Evolutionary conservation across 352 stramenopile genomes (phyloP), one percentile per base, ranked within the genome.

Genomic region (Globisporangium irregulare): DNA sequence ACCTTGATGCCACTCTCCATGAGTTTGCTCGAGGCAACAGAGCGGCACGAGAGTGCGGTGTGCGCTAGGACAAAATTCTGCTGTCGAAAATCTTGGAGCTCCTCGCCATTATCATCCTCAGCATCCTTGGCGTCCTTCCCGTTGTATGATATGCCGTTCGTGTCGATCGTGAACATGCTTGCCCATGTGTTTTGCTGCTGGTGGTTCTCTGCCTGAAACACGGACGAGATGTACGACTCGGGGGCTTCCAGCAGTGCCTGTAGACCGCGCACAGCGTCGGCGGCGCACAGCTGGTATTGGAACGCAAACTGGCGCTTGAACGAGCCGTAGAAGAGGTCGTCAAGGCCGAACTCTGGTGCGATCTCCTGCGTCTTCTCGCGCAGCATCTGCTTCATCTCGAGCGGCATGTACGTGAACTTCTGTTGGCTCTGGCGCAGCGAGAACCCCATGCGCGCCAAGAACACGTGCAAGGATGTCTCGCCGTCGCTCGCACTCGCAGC

Each of bases 391-490:
- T 97, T 97, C 75, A 98, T 88, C 60, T 91, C 80, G 0, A 94
- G 76, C 14, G 90, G 95, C 92, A 99, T 98, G 84, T 99, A 99
- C 15, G 88, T 89, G 79, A 92, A 95, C 65, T 97, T 98, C 69
- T 99, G 97, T 67, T 97, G 85, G 72, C 94, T 99, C 73, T 98
- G 86, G 32, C 97, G 89, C 22, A 99, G 74, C 1, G 93, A 98
- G 68, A 98, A 97, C 10, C 97, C 97, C 97, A 99, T 99, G 64
- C 98, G 98, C 4, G 97, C 97, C 27, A 99, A 79, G 67, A 99
- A 92, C 56, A 99, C 93, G 67, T 97, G 85, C 27, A 98, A 74
- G 14, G 80, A 77, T 8, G 87, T 91, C 62, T 94, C 86, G 27
- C 90, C 89, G 10, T 80, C 68, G 1, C 70, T 73, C 1, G 62